These are phyloP conservation scores for Cynanchum wilfordii DNA, from an alignment of 257 asterid species.

Conservation along the genomic window DNA sequence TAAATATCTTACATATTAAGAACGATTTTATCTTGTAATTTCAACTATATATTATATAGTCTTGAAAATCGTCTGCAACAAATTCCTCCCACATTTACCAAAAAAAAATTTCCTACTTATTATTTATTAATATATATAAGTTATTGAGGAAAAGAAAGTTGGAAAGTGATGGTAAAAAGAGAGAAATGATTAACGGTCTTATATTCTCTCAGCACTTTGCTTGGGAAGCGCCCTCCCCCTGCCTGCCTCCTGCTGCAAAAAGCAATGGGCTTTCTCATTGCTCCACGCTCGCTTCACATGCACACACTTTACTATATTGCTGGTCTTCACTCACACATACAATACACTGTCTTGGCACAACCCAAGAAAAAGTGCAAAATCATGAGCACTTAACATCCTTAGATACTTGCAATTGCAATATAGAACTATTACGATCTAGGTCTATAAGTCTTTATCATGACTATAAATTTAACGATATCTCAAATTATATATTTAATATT, in stretches of 20 bases:
- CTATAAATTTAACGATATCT: too few relatives aligned
- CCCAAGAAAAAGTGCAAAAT: background rate
- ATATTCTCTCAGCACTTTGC: constrained; percentile 31
- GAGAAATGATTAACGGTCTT: constrained; percentile 26
- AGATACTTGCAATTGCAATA: too few relatives aligned
- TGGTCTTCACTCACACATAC: background rate
- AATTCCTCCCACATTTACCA: too few relatives aligned
- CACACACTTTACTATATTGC: background rate
- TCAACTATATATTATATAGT: too few relatives aligned
- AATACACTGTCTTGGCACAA: background rate
- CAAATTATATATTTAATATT: too few relatives aligned
- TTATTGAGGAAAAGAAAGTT: background rate
- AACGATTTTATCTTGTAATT: too few relatives aligned
- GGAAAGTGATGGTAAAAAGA: background rate
- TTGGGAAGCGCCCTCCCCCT: constrained; percentile 45
- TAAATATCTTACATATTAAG: too few relatives aligned
- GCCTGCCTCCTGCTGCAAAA: constrained; percentile 26
- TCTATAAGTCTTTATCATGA: too few relatives aligned
- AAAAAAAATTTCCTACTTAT: background rate
- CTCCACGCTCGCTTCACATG: constrained; percentile 35
- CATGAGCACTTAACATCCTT: too few relatives aligned
- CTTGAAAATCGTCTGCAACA: too few relatives aligned
- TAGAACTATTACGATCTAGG: too few relatives aligned
- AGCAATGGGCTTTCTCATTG: constrained; percentile 30
- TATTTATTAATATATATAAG: too few relatives aligned